phyloP scores from a whole-genome alignment of 164 flowering plant species.

The Stephania yunnanensis region DNA sequence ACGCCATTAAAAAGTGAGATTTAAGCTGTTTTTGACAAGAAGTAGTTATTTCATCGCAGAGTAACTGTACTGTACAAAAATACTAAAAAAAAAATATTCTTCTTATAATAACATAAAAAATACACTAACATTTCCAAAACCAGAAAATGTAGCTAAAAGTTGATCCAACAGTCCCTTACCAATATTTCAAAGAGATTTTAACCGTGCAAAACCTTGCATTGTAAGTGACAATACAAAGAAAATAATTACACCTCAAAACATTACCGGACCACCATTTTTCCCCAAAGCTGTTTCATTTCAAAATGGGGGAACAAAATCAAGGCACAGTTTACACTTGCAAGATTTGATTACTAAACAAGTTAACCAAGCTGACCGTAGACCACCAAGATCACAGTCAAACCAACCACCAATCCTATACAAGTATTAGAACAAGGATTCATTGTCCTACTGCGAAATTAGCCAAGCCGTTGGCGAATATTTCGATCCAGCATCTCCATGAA shows the following conservation, averaged over 20 bases:
- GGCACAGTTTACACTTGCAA: neutral
- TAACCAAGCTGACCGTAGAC: neutral
- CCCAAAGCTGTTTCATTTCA: neutral
- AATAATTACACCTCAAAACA: neutral
- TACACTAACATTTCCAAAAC: neutral
- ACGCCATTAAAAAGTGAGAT: too few relatives aligned
- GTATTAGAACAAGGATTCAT: slow-evolving; percentile 11
- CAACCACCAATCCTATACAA: slow-evolving; percentile 3
- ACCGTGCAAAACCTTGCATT: neutral
- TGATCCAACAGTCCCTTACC: neutral
- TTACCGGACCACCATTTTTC: neutral
- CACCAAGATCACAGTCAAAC: neutral
- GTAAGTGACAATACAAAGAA: neutral
- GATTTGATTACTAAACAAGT: neutral
- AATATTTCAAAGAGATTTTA: neutral
- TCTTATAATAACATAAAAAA: too few relatives aligned
- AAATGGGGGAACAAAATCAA: neutral
- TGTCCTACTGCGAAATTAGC: slow-evolving; percentile 19
- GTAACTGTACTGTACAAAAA: too few relatives aligned
- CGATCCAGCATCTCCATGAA: slow-evolving; percentile 48
- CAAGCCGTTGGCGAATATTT: slow-evolving; percentile 36
- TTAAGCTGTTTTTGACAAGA: too few relatives aligned
- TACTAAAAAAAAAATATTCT: too few relatives aligned
- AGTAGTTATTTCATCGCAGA: too few relatives aligned
- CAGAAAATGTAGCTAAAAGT: neutral